Base-by-base conservation (phyloP, 1,284 basidiomycete species). In the Irpex rosettiformis region DNA sequence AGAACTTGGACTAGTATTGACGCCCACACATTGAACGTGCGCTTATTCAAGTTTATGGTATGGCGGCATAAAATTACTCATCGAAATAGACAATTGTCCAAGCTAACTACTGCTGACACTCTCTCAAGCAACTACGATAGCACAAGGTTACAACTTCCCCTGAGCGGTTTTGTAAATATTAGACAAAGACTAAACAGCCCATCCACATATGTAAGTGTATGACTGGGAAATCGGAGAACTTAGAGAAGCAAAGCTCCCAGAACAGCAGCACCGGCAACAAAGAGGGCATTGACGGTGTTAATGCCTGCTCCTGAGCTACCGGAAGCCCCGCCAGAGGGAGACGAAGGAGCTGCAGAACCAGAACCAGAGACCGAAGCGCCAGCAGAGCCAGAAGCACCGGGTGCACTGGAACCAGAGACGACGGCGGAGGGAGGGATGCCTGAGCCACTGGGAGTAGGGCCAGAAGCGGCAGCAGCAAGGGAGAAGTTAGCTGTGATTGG, bases 401-500 rank as follows among this genome's bases (percentile, higher is more conserved):
- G 18, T 1, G 45, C 18, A 21, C 45, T 25, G 21, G 45, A 51
- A 11, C 48, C 25, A 18, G 25, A 16, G 13, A 29, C 25, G 27
- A 29, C 25, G 11, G 48, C 24, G 10, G 48, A 51, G 11, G 48
- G 48, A 10, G 48, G 27, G 22, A 51, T 29, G 10, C 48, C 48
- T 6, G 48, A 29, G 48, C 25, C 48, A 51, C 27, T 51, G 10
- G 25, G 25, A 25, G 48, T 51, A 29, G 48, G 48, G 16, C 48
- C 48, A 3, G 48, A 24, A 13, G 48, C 25, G 13, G 48, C 48
- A 51, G 24, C 48, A 18, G 48, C 13, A 13, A 29, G 25, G 16
- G 48, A 27, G 25, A 51, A 18, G 48, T 22, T 29, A 4, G n/a
- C 48, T 28, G 48, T 18, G 52, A 77, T 42, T 4, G 77, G 78